Evolutionary conservation across 1,284 basidiomycete genomes (phyloP).

Genomic region (Apiotrichum veenhuisii): DNA sequence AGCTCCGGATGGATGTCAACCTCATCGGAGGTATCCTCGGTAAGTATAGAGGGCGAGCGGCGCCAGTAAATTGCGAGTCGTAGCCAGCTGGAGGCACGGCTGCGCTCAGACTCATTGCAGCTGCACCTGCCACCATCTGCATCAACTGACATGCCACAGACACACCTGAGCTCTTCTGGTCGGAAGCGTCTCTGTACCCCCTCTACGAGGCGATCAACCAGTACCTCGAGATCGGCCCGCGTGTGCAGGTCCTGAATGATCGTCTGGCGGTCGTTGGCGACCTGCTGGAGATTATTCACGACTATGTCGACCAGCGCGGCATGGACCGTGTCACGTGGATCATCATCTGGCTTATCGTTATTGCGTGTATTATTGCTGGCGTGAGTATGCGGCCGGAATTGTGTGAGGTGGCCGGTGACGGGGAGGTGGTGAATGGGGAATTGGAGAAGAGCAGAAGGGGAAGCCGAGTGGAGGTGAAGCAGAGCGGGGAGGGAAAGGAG

Average conservation of each 20-base stretch:
- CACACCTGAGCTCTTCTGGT: constrained; percentile 93
- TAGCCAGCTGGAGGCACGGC: too few species aligned
- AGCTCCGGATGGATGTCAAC: constrained; percentile 83
- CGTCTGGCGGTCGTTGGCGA: constrained; percentile 82
- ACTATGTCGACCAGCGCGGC: constrained; percentile 83
- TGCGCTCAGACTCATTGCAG: too few species aligned
- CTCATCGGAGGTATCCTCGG: constrained; percentile 82
- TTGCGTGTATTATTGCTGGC: constrained; percentile 64
- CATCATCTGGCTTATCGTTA: constrained; percentile 89
- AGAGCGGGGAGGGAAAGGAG: constrained; percentile 15
- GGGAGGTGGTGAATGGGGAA: too few species aligned
- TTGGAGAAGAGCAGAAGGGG: too few species aligned
- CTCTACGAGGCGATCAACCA: constrained; percentile 90
- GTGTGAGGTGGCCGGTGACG: too few species aligned
- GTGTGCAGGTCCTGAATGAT: constrained; percentile 85
- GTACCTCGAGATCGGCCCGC: constrained; percentile 85
- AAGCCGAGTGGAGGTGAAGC: too few species aligned
- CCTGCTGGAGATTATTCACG: constrained; percentile 86
- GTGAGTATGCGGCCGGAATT: neutral
- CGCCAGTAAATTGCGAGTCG: too few species aligned
- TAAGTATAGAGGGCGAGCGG: too few species aligned
- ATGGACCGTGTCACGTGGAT: constrained; percentile 96
- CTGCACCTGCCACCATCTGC: neutral
- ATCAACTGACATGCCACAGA: constrained; percentile 52
- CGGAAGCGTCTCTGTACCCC: constrained; percentile 80